Evolutionary conservation across 495 filamentous ascomycete species (phyloP), one percentile per base, ranked within the genome.

Genomic region (Podospora pseudoanserina): DNA sequence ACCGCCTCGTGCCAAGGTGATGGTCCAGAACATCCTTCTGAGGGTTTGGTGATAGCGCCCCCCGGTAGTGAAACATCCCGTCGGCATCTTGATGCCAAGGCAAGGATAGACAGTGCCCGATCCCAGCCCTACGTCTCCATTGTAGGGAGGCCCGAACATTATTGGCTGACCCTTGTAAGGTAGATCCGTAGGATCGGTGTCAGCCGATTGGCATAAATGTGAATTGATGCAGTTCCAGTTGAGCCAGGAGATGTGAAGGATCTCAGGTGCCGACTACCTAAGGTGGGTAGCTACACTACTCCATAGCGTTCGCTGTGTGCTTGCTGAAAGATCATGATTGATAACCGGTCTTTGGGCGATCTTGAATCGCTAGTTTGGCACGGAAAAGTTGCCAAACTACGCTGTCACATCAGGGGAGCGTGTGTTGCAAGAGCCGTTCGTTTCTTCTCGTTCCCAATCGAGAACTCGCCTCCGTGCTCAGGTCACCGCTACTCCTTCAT

Each of bases 1-100:
- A 67, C 49, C 9, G 68, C 67, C 67, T 66, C 20, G 67, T 58
- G 30, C 30, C 30, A 32, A 49, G 39, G 15, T 11, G 1, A 16
- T 16, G 39, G 39, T 6, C 39, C 39, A 49, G 39, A 49, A 16
- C 9, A 16, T 49, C 30, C 23, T 39, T 39, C 34, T 39, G 34
- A 39, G 34, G 34, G 23, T 49, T 49, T 3, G 9, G 39, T 49
- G 15, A 23, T 32, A 5, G 30, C 1, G 30, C 30, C 7, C 13
- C 39, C 9, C 13, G 39, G 15, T 49, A 18, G 15, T 49, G 39
- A 9, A 11, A 49, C 39, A 13, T 49, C 6, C 39, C 39, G 39
- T 9, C 39, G 39, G 39, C 13, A 49, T 49, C 15, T 49, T 49
- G 39, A 49, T 11, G 5, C 1, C 15, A 16, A 49, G 39, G 0